phyloP scores from a whole-genome alignment of 2,329 filamentous ascomycete genomes.

The Ascochyta koolunga region DNA sequence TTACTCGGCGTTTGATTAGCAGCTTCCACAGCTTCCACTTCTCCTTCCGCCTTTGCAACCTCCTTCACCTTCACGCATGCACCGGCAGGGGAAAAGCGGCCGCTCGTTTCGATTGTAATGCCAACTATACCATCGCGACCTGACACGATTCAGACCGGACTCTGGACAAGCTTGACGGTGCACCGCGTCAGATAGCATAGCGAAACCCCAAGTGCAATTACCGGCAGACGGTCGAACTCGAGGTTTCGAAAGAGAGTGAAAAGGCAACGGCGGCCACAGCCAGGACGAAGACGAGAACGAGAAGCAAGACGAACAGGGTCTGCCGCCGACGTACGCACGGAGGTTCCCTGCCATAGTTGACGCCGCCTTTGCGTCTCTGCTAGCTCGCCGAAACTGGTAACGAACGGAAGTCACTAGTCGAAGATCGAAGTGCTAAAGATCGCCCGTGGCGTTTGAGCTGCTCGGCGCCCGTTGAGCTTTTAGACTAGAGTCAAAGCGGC shows the following conservation, averaged over 20 bases:
- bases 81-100: not conserved
- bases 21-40: not conserved
- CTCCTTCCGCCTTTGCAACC: not conserved
- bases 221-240: no score
- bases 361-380: slow-evolving; percentile 32
- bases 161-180: no score
- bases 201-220: no score
- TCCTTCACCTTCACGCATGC: not conserved
- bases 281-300: not conserved
- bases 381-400: slow-evolving; percentile 35
- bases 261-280: not conserved
- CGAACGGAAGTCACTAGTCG: slow-evolving; percentile 31
- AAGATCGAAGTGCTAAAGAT: slow-evolving; percentile 31
- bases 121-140: not conserved
- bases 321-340: slow-evolving; percentile 6
- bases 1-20: not conserved
- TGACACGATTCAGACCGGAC: no score
- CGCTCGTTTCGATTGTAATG: not conserved
- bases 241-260: not conserved
- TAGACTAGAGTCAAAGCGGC: slow-evolving; percentile 31
- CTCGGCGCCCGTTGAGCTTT: slow-evolving; percentile 39
- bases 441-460: slow-evolving; percentile 33
- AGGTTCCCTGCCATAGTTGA: slow-evolving; percentile 21
- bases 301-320: not conserved
- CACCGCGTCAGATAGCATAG: no score